Conservation (phyloP, 805 yeast species). For the Cyberlindnera nakhonratchasimensis region DNA sequence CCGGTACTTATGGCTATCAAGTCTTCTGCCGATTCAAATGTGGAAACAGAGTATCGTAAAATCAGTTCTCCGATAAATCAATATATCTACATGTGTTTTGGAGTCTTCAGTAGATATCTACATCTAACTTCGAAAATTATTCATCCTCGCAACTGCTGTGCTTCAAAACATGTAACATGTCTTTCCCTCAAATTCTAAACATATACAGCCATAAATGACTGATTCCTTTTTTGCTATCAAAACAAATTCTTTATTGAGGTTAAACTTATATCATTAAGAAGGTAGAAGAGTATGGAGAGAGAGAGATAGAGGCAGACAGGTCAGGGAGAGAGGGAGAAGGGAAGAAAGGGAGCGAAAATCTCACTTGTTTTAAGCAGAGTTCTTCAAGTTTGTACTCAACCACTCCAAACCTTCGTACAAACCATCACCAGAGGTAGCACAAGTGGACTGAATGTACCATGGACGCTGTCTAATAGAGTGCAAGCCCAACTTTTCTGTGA, state of each 20-base stretch:
- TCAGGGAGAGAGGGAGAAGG: conserved; percentile 3
- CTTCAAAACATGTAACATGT: background rate
- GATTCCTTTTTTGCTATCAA: conserved; percentile 13
- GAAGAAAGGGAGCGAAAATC: conserved; percentile 4
- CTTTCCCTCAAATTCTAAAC: too few species aligned
- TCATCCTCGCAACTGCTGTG: too few species aligned
- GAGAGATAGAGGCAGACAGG: background rate
- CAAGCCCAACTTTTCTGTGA: conserved; percentile 93
- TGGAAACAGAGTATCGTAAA: too few species aligned
- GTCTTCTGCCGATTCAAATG: too few species aligned
- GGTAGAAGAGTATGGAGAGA: background rate
- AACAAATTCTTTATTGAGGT: conserved; percentile 12
- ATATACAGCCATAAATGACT: too few species aligned
- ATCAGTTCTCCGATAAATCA: too few species aligned
- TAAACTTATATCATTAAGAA: conserved; percentile 10
- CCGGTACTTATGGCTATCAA: too few species aligned
- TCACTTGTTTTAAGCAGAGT: conserved; percentile 37
- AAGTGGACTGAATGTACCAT: conserved; percentile 98
- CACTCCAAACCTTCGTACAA: conserved; percentile 96
- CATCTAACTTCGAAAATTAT: background rate
- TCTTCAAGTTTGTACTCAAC: conserved; percentile 89
- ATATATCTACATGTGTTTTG: too few species aligned
- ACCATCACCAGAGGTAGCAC: conserved; percentile 99
- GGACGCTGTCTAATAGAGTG: conserved; percentile 98
- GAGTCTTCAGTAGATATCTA: background rate